Evolutionary conservation across 2,329 filamentous ascomycete genomes (phyloP), one percentile per base, ranked within the genome.

Genomic region (Teratosphaeria destructans): DNA sequence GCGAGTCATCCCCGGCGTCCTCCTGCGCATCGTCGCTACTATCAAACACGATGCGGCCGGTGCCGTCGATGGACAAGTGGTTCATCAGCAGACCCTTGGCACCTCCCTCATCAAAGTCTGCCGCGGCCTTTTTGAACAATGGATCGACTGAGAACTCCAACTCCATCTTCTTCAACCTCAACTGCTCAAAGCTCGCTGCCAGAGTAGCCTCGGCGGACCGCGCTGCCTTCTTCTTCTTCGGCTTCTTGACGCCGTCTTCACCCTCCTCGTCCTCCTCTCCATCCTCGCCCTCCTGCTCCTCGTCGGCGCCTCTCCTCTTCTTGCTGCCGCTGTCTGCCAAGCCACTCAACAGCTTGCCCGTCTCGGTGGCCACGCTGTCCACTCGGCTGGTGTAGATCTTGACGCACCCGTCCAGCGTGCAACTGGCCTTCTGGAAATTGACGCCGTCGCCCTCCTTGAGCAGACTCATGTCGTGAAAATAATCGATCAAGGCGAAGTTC

Each of bases 401-500:
- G 71, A 99, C 94, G 72, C 94, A 99, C 23, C 94, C 94, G 72
- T 99, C 94, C 19, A 99, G 81, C 0, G 94, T 99, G 76, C 91
- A 97, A 76, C 92, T 96, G 61, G 94, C 94, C 74, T 96, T 96
- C 73, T 99, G 94, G 68, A 99, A 99, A 73, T 99, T 99, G 75
- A 99, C 92, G 14, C 92, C 88, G 64, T 99, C 91, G 34, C 94
- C 94, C 71, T 99, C 94, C 72, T 95, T 95, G 55, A 99, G 80
- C 52, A 99, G 78, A 1, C 91, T 96, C 94, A 99, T 97, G 71
- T 99, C 94, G 74, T 99, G 93, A 70, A 99, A 99, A 76, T 99
- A 99, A 75, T 99, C 94, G 72, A 99, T 99, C 19, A 99, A 83
- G n/a, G 94, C 94, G 76, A 99, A 97, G 74, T 97, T 97, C 94